Base-by-base conservation (phyloP, 352 stramenopile genomes). In the Globisporangium barbulae region DNA sequence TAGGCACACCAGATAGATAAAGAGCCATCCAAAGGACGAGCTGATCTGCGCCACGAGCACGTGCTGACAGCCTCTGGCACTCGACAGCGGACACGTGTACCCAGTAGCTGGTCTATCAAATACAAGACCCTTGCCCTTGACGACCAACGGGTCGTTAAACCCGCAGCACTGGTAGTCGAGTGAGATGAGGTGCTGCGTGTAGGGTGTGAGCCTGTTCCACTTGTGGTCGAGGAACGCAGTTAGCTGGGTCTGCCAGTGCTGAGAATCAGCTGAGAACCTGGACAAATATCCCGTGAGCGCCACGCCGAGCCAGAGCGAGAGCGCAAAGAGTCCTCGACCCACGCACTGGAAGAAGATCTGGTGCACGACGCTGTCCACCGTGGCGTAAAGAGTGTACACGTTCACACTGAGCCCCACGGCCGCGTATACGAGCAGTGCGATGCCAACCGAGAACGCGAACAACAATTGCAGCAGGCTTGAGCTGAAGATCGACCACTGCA, bases 111-210 rank as follows among this genome's bases (percentile, higher is more conserved):
- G 67, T 1, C 77, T 75, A 30, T 87, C 79, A 30, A 82, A 89
- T 19, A 81, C 61, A 10, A 87, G 47, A 7, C 68, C 70, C 53
- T 71, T 50, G 8, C 67, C 67, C 8, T 61, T 60, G 1, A 82
- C 45, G 2, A 82, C 48, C 13, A 73, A 35, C 5, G 79, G 77
- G 19, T 86, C 73, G 44, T 83, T 73, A 41, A 84, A 89, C 8
- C 79, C 79, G 47, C 77, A 89, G 53, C 79, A 87, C 5, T 64
- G 57, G 42, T 79, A 82, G 30, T 83, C 70, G 4, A 89, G 53
- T 21, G 73, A 70, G 47, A 83, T 70, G 4, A 62, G 35, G 35
- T 81, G 68, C 37, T 85, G 72, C 6, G n/a, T 67, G 4, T 59
- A 49, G 1, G 74, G 55, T 9, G 49, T 41, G 12, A 89, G 31